Conservation (phyloP, 139 green algal species). For the Coelastrella sp. region DNA sequence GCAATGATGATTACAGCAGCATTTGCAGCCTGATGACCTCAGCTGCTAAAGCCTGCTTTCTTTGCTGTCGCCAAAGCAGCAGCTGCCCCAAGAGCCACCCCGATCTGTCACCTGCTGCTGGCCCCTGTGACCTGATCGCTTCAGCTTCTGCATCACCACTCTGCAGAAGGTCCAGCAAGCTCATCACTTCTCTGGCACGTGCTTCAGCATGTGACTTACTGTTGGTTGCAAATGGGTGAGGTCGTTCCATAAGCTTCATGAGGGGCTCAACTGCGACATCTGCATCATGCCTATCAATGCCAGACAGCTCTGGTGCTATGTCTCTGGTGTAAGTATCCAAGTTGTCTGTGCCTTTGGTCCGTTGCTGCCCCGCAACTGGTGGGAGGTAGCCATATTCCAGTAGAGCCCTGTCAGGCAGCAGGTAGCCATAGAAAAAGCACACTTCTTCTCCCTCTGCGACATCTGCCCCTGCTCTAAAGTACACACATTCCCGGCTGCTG, state of each 20-base stretch:
- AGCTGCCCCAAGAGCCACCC: neutral
- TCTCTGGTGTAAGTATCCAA: neutral
- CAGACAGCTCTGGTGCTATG: neutral
- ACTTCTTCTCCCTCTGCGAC: slow-evolving; percentile 7
- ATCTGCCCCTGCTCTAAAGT: slow-evolving; percentile 32
- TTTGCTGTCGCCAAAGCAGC: neutral
- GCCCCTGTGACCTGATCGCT: neutral
- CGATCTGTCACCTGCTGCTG: neutral
- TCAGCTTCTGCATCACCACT: slow-evolving; percentile 1
- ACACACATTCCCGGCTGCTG: slow-evolving; percentile 20
- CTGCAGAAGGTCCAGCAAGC: neutral
- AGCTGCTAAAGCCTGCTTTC: neutral
- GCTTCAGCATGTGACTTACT: neutral
- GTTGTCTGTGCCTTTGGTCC: too few relatives aligned
- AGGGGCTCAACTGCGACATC: neutral
- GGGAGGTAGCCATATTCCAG: slow-evolving; percentile 33
- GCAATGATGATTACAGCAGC: too few relatives aligned
- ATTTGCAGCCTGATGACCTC: slow-evolving; percentile 19
- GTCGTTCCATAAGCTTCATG: neutral
- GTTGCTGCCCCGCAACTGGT: neutral
- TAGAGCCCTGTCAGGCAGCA: slow-evolving; percentile 35
- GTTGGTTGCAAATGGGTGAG: neutral
- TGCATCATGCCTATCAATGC: slow-evolving; percentile 32
- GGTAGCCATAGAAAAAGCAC: slow-evolving; percentile 38
- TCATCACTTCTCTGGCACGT: neutral